A percentile compares a stretch with the other conserved stretches of the same genome.
Conservation (phyloP, 1,139 yeast genomes). For the Yarrowia galli region DNA sequence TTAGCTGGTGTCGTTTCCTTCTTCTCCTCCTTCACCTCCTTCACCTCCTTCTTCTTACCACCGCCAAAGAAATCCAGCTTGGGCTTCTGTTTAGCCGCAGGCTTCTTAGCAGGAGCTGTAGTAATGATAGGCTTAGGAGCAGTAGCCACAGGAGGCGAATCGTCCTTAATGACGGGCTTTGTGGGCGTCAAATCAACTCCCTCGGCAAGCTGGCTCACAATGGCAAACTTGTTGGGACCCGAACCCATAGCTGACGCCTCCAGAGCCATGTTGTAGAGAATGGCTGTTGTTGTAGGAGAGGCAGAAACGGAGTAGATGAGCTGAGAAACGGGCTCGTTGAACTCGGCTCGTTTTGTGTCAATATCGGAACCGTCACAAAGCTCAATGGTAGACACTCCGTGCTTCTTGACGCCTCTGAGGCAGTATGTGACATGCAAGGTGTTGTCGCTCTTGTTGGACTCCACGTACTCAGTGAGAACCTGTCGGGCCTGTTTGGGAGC, state of each 20-base stretch:
- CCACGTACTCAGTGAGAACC: conserved; percentile 2
- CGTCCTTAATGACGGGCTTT: conserved; percentile 1
- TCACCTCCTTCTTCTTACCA: conserved; percentile 8
- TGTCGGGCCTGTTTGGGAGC: conserved; percentile 1
- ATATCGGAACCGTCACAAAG: not conserved
- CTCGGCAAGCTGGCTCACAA: conserved; percentile 3
- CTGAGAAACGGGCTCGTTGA: not conserved
- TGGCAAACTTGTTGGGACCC: conserved; percentile 32
- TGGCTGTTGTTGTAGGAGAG: not conserved
- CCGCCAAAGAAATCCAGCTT: conserved; percentile 22
- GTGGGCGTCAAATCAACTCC: not conserved
- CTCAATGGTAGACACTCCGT: conserved; percentile 17
- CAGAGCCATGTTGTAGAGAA: conserved; percentile 18
- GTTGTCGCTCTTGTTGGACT: not conserved
- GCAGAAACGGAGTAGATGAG: conserved; percentile 27
- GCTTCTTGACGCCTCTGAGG: conserved; percentile 7
- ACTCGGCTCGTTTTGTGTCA: conserved; percentile 1
- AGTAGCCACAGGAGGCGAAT: not conserved
- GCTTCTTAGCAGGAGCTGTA: conserved; percentile 10
- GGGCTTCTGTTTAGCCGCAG: conserved; percentile 8
- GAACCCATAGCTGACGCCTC: conserved; percentile 15
- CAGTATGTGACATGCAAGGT: conserved; percentile 8
- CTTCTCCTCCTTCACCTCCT: not conserved
- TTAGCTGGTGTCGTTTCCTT: not conserved
- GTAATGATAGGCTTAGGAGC: conserved; percentile 1